Evolutionary conservation across 257 asterid genomes (phyloP).

Genomic region (Solanum rostratum): DNA sequence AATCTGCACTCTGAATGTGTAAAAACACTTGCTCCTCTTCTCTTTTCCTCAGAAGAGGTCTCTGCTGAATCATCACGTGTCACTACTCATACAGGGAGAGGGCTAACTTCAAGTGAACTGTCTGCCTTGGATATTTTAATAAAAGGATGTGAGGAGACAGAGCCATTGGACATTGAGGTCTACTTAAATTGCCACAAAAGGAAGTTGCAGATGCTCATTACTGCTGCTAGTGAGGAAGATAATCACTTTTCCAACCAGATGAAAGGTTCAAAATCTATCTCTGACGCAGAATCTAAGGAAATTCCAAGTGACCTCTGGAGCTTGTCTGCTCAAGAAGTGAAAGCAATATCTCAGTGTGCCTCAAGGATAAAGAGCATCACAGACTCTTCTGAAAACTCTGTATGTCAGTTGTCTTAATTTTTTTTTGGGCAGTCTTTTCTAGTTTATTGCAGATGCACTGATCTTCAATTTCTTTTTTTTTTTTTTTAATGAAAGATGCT

Average conservation of each 20-base stretch:
- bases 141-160: conserved; percentile 58
- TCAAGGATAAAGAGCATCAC: conserved; percentile 50
- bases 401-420: conserved; percentile 22
- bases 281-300: conserved; percentile 52
- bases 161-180: conserved; percentile 52
- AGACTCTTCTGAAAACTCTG: conserved; percentile 30
- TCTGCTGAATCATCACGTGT: conserved; percentile 45
- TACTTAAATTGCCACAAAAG: conserved; percentile 77
- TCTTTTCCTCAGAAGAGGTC: conserved; percentile 47
- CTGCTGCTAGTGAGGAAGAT: conserved; percentile 51
- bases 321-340: conserved; percentile 73
- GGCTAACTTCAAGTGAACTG: conserved; percentile 57
- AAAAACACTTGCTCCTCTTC: conserved; percentile 65
- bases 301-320: conserved; percentile 36
- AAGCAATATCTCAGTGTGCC: conserved; percentile 67
- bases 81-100: conserved; percentile 41
- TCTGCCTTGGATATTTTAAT: conserved; percentile 74
- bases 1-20: conserved; percentile 62
- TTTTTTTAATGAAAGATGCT: not conserved
- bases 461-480: not conserved
- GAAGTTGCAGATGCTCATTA: conserved; percentile 67
- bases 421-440: not conserved
- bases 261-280: conserved; percentile 24
- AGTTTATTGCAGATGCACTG: not conserved
- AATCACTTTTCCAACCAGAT: conserved; percentile 24